phyloP scores from a whole-genome alignment of 1,284 basidiomycete species.

The Dichomitus squalens region DNA sequence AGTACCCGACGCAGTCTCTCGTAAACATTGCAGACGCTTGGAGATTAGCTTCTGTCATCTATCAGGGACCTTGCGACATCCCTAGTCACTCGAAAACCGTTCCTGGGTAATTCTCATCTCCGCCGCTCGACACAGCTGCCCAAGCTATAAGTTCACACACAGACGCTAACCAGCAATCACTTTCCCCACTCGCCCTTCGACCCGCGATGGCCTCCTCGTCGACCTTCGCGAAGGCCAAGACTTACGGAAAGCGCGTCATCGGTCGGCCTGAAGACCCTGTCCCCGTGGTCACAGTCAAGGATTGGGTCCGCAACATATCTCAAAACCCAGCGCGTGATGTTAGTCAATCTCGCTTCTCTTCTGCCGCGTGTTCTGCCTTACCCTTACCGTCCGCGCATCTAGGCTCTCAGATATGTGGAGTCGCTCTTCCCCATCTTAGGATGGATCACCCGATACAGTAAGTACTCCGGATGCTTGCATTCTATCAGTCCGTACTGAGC shows the following conservation, averaged over 20 bases:
- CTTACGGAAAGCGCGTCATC: slow-evolving; percentile 59
- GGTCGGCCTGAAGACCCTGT: slow-evolving; percentile 61
- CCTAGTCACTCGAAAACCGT: slow-evolving; percentile 7
- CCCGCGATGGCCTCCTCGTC: slow-evolving; percentile 39
- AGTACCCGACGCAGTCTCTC: slow-evolving; percentile 7
- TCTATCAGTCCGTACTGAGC: not conserved
- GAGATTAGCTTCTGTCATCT: slow-evolving; percentile 14
- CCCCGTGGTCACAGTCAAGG: slow-evolving; percentile 55
- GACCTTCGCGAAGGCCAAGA: slow-evolving; percentile 42
- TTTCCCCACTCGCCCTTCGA: slow-evolving; percentile 2
- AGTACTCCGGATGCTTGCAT: slow-evolving; percentile 28
- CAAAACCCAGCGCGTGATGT: slow-evolving; percentile 52
- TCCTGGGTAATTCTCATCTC: slow-evolving; percentile 15
- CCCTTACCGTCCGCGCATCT: slow-evolving; percentile 1
- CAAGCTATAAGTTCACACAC: slow-evolving; percentile 7
- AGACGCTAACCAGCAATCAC: slow-evolving; percentile 7
- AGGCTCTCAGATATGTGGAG: slow-evolving; percentile 64
- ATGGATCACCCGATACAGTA: slow-evolving; percentile 87
- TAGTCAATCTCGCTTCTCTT: slow-evolving; percentile 22
- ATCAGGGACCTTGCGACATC: slow-evolving; percentile 22
- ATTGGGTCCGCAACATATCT: slow-evolving; percentile 50
- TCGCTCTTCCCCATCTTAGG: slow-evolving; percentile 82
- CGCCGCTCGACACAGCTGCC: not conserved
- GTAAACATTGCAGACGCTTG: slow-evolving; percentile 7
- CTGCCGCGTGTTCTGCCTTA: slow-evolving; percentile 13